These are phyloP conservation scores for Rhynchosporium agropyri DNA, from an alignment of 2,329 filamentous ascomycete species.

Conservation along the genomic window DNA sequence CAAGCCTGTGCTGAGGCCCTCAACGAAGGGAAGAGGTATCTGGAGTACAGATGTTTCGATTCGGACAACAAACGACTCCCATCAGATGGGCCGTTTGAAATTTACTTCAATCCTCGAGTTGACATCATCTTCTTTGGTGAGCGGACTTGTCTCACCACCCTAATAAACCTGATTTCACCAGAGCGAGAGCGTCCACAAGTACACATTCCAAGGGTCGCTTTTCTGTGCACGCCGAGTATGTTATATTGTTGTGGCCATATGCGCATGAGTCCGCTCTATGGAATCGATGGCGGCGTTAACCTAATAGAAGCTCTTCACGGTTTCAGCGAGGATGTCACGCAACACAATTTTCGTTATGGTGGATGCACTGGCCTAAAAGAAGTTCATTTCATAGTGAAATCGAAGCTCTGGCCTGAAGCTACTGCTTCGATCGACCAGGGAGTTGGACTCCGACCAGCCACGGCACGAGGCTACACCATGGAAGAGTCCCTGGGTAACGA, in stretches of 20 bases:
- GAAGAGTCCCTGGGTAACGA: neutral
- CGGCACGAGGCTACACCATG: slow-evolving; percentile 19
- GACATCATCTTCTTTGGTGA: slow-evolving; percentile 24
- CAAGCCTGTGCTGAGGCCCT: neutral
- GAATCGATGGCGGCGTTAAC: slow-evolving; percentile 16
- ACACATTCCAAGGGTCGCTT: slow-evolving; percentile 17
- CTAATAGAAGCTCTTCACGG: slow-evolving; percentile 23
- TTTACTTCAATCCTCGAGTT: slow-evolving; percentile 19
- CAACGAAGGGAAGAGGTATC: neutral
- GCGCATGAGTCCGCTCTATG: neutral
- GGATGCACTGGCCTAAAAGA: slow-evolving; percentile 13
- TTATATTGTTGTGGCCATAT: slow-evolving; percentile 17
- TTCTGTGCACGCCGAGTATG: slow-evolving; percentile 4
- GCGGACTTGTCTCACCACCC: slow-evolving; percentile 17
- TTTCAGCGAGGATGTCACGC: neutral
- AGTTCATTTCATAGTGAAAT: slow-evolving; percentile 14
- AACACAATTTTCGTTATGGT: neutral
- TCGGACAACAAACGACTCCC: neutral
- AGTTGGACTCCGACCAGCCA: slow-evolving; percentile 16
- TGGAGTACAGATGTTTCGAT: neutral
- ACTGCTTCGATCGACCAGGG: slow-evolving; percentile 10
- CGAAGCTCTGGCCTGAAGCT: slow-evolving; percentile 16
- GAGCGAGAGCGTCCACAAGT: no score
- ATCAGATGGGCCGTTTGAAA: neutral
- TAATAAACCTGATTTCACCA: neutral